Evolutionary conservation across 2,329 filamentous ascomycete species (phyloP).

Genomic region (Ascochyta fabae): DNA sequence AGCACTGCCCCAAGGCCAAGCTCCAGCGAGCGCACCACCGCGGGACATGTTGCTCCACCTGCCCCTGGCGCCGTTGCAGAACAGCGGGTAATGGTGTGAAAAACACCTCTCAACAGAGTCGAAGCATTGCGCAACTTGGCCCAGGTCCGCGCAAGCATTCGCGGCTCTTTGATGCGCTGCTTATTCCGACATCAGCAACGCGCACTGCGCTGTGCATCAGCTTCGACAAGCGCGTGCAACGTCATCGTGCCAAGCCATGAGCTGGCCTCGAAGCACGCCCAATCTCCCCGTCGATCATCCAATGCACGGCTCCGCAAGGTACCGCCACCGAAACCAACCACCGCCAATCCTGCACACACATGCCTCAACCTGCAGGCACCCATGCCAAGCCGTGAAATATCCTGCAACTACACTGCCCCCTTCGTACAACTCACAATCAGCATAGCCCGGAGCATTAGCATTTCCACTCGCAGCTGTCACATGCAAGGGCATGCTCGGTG

Average conservation of each 20-base stretch:
- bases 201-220: not conserved
- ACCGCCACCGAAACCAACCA: constrained; percentile 7
- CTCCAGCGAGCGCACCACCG: constrained; percentile 1
- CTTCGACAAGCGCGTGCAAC: not conserved
- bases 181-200: constrained; percentile 10
- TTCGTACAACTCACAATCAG: constrained; percentile 2
- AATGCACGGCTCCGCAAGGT: constrained; percentile 9
- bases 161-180: constrained; percentile 1
- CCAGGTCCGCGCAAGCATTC: constrained; percentile 1
- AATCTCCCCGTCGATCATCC: constrained; percentile 5
- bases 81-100: constrained; percentile 11
- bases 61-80: constrained; percentile 22
- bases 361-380: constrained; percentile 3
- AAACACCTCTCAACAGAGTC: not conserved
- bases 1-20: constrained; percentile 19
- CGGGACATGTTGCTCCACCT: constrained; percentile 14
- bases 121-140: constrained; percentile 7
- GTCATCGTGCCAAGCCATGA: constrained; percentile 8
- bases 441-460: constrained; percentile 5
- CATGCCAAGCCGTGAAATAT: not conserved
- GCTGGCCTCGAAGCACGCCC: constrained; percentile 4
- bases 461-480: not conserved
- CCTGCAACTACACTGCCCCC: constrained; percentile 5
- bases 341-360: not conserved
- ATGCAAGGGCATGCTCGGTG: constrained; percentile 5